These are phyloP conservation scores for Ophiostoma quercus DNA, from an alignment of 2,329 filamentous ascomycete species.

Conservation along the genomic window DNA sequence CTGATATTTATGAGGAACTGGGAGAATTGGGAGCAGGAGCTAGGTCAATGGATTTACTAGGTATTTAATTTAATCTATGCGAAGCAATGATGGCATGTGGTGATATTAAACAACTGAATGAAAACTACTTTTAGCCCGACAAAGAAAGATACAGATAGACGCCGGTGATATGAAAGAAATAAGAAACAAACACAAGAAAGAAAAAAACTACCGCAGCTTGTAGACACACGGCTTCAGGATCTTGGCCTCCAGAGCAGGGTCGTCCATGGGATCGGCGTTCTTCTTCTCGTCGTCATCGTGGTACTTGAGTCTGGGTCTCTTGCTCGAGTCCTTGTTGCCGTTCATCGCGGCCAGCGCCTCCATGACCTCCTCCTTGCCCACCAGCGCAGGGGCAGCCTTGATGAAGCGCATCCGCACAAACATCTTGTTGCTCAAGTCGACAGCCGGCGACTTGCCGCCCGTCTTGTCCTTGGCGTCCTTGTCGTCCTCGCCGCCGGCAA, in stretches of 20 bases:
- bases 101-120: not conserved
- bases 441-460: constrained; percentile 37
- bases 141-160: not conserved
- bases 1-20: not conserved
- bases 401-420: constrained; percentile 96
- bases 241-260: constrained; percentile 55
- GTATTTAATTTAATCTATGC: not conserved
- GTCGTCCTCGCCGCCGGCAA: constrained; percentile 40
- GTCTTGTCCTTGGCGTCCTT: constrained; percentile 28
- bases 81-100: not conserved
- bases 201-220: constrained; percentile 63
- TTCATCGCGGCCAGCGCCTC: constrained; percentile 18
- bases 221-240: constrained; percentile 93
- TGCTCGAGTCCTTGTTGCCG: constrained; percentile 20
- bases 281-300: constrained; percentile 53
- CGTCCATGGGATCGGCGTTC: constrained; percentile 50
- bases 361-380: constrained; percentile 63
- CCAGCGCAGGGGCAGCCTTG: constrained; percentile 69
- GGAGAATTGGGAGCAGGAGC: not conserved
- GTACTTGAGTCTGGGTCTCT: constrained; percentile 51
- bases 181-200: not conserved
- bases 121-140: not conserved
- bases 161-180: not conserved
- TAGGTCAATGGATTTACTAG: not conserved
- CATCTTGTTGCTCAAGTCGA: constrained; percentile 92